Evolutionary conservation across 805 yeast genomes (phyloP), one percentile per base, ranked within the genome.

Genomic region (Candida nitratophila): DNA sequence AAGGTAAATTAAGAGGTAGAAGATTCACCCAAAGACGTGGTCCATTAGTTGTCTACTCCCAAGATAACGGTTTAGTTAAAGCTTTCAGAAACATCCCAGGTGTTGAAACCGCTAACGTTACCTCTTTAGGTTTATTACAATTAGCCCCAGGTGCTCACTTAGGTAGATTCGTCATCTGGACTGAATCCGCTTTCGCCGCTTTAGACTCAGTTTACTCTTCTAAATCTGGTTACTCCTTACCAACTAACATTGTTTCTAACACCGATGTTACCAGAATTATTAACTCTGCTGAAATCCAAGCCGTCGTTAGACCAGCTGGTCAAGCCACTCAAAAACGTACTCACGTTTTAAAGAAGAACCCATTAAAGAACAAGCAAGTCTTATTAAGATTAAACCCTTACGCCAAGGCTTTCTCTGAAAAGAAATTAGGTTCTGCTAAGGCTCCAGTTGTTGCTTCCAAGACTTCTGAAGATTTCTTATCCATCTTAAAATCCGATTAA

Each of bases 131-230:
- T 78, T 80, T 93, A 65, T 84, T 93, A 71, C 98, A 91, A 81
- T 86, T 93, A 68, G 99, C 99, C 65, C 99, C 99, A 74, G 99
- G 99, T 85, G 96, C 98, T 70, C 99, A 93, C 82, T 79, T 93
- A 67, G 99, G 99, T 80, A 90, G 99, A 83, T 93, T 93, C 68
- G 85, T 93, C 68, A 88, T 93, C 88, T 93, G 99, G 99, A 90
- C 99, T 69, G 96, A 90, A 80, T 77, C 88, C 70, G 99, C 99
- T 70, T 89, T 93, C 73, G 85, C 90, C 70, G 81, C 90, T 66
- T 82, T 93, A 69, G 99, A 93, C 81, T 77, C 89, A 57, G 86
- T 93, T 79, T 93, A 93, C 93, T 81, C 93, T 47, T 66, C 86
- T 66, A 90, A 90, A 82, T 71, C 89, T 60, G 86, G 86, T 70